Conservation (phyloP, 768 basidiomycete species). For the Tricholoma terreum region DNA sequence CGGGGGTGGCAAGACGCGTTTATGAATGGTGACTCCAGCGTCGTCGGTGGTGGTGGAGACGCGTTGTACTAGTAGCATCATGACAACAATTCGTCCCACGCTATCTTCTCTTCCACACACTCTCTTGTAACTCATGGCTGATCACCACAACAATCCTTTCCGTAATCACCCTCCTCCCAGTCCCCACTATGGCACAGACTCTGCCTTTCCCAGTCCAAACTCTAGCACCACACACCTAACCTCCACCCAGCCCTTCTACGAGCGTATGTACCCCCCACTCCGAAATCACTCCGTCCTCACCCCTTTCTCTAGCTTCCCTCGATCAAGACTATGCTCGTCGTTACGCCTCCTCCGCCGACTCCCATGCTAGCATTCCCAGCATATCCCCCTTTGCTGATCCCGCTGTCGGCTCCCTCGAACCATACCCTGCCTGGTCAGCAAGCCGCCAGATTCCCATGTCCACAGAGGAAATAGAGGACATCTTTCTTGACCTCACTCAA, state of each 20-base stretch:
- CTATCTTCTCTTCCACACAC: slow-evolving; percentile 8
- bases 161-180: slow-evolving; percentile 23
- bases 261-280: slow-evolving; percentile 13
- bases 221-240: slow-evolving; percentile 58
- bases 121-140: slow-evolving; percentile 20
- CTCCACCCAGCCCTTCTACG: slow-evolving; percentile 39
- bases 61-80: slow-evolving; percentile 7
- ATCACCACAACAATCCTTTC: slow-evolving; percentile 29
- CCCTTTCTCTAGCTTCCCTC: slow-evolving; percentile 19
- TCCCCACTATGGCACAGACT: slow-evolving; percentile 47
- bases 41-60: slow-evolving; percentile 19
- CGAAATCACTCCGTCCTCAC: slow-evolving; percentile 7
- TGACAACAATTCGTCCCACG: slow-evolving; percentile 14
- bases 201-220: slow-evolving; percentile 48
- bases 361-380: slow-evolving; percentile 56
- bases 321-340: slow-evolving; percentile 40
- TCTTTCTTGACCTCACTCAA: slow-evolving; percentile 95
- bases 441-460: slow-evolving; percentile 95
- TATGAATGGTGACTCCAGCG: slow-evolving; percentile 16
- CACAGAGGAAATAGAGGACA: slow-evolving; percentile 98
- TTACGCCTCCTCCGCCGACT: slow-evolving; percentile 58
- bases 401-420: slow-evolving; percentile 50
- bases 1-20: slow-evolving; percentile 16
- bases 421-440: slow-evolving; percentile 93
- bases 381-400: slow-evolving; percentile 61